A percentile compares a stretch with the other conserved stretches of the same genome.
Evolutionary conservation across 1,139 yeast genomes (phyloP).

Genomic region (Hansenula lynferdii): DNA sequence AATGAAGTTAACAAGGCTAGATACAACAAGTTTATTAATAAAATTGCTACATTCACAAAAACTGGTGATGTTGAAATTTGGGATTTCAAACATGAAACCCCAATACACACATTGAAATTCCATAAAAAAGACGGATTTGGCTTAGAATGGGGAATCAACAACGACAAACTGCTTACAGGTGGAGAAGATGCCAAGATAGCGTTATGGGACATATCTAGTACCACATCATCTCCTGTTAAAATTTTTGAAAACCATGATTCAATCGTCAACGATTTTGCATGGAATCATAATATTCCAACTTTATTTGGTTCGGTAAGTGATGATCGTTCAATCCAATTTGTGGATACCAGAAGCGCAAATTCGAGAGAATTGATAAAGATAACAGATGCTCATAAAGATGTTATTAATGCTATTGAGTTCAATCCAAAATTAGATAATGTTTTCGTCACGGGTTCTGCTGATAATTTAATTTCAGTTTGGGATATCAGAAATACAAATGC

Average conservation of each 20-base stretch:
- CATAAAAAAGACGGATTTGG: slow-evolving; percentile 70
- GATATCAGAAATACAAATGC: slow-evolving; percentile 46
- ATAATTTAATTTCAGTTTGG: slow-evolving; percentile 51
- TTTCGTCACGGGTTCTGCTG: slow-evolving; percentile 60
- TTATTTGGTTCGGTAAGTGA: slow-evolving; percentile 73
- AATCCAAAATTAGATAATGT: slow-evolving; percentile 48
- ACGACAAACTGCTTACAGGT: slow-evolving; percentile 53
- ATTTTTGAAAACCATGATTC: slow-evolving; percentile 43
- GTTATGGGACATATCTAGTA: slow-evolving; percentile 52
- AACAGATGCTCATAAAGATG: slow-evolving; percentile 34
- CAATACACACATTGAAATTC: slow-evolving; percentile 37
- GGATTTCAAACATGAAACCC: slow-evolving; percentile 22
- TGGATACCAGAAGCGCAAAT: slow-evolving; percentile 43
- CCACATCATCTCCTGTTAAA: slow-evolving; percentile 36
- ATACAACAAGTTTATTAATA: slow-evolving; percentile 33
- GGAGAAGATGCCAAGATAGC: slow-evolving; percentile 65
- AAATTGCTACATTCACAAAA: slow-evolving; percentile 46
- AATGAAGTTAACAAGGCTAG: slow-evolving; percentile 44
- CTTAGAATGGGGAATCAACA: slow-evolving; percentile 54
- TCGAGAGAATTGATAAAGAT: slow-evolving; percentile 22
- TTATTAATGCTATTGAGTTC: slow-evolving; percentile 56
- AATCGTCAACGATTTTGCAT: slow-evolving; percentile 52
- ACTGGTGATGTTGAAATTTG: slow-evolving; percentile 36
- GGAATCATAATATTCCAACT: slow-evolving; percentile 40
- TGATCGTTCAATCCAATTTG: slow-evolving; percentile 56